Evolutionary conservation across 1,139 yeast genomes (phyloP).

Genomic region (Scheffersomyces titani): DNA sequence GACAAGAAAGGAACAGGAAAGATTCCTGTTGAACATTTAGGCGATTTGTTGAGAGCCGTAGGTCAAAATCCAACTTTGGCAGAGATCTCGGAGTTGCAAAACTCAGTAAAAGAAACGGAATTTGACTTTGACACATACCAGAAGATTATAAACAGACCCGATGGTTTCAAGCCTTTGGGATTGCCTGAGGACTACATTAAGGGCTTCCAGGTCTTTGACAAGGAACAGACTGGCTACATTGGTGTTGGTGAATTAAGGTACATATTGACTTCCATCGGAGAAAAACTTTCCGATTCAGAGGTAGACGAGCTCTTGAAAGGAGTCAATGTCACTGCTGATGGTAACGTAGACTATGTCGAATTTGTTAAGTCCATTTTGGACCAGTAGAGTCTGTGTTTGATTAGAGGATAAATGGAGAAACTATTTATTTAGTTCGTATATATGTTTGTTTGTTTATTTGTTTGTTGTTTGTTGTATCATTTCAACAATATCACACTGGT

Average conservation of each 20-base stretch:
- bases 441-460: background rate
- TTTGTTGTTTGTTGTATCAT: background rate
- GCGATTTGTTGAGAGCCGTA: conserved; percentile 92
- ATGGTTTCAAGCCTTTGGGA: conserved; percentile 88
- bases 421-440: background rate
- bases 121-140: conserved; percentile 79
- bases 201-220: conserved; percentile 97
- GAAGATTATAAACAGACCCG: conserved; percentile 79
- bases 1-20: conserved; percentile 96
- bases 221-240: conserved; percentile 91
- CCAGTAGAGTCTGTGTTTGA: conserved; percentile 47
- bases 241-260: conserved; percentile 97
- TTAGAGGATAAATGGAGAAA: conserved; percentile 1
- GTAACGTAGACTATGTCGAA: conserved; percentile 92
- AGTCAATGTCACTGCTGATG: conserved; percentile 89
- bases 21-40: conserved; percentile 84
- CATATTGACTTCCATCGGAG: conserved; percentile 94
- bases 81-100: conserved; percentile 76
- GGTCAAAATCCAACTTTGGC: conserved; percentile 98
- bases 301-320: conserved; percentile 96
- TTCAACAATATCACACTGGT: background rate
- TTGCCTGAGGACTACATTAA: conserved; percentile 94
- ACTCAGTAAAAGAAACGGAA: conserved; percentile 42
- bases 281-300: conserved; percentile 84
- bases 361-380: conserved; percentile 92